Evolutionary conservation across 108 stramenopile genomes (phyloP).

Genomic region (Nannochloropsis gaditana): DNA sequence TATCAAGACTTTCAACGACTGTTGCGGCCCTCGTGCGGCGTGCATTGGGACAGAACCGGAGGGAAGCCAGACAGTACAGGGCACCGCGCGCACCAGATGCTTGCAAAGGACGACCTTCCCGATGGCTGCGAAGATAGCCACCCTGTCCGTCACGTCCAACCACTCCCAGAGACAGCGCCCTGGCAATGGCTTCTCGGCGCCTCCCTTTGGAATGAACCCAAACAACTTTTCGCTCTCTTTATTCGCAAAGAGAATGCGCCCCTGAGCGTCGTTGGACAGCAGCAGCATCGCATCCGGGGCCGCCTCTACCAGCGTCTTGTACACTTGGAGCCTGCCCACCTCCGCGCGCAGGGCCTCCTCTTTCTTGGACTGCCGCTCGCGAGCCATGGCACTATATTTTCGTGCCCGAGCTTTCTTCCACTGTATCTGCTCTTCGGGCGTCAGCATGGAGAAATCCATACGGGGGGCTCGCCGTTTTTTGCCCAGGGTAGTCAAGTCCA

Average conservation of each 20-base stretch:
- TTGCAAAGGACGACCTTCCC: not conserved
- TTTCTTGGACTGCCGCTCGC: not conserved
- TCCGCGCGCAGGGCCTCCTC: not conserved
- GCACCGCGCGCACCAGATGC: not conserved
- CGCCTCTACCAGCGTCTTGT: not conserved
- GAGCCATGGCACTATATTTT: not conserved
- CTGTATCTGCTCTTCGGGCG: not conserved
- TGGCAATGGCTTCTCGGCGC: not conserved
- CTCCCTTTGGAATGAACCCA: not conserved
- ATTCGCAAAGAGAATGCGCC: not conserved
- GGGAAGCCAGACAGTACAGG: no score
- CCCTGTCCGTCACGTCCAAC: not conserved
- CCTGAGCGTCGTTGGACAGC: not conserved
- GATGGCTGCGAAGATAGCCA: not conserved
- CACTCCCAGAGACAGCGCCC: not conserved
- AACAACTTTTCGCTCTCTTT: not conserved
- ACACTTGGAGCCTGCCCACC: not conserved
- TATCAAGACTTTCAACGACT: not conserved
- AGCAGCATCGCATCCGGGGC: not conserved
- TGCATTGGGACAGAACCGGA: not conserved
- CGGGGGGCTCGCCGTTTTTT: not conserved
- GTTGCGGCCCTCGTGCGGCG: not conserved
- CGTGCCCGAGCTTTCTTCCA: constrained; percentile 16
- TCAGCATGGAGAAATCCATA: not conserved
- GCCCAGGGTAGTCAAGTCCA: not conserved